Evolutionary conservation across 768 basidiomycete species (phyloP).

Genomic region (Suillus luteus): DNA sequence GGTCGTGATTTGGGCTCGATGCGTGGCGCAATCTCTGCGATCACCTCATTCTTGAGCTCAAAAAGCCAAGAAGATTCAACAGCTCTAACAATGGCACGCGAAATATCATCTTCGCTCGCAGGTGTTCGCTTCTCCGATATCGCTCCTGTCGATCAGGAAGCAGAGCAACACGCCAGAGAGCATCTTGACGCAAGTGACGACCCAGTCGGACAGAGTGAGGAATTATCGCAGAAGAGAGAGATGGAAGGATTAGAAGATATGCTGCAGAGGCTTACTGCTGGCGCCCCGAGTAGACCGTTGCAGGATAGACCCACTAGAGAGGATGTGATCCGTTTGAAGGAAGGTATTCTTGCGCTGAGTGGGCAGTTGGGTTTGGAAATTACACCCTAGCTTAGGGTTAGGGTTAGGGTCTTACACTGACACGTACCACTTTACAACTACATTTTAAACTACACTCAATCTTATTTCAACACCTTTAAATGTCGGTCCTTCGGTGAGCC

Average conservation of each 20-base stretch:
- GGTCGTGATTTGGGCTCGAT: conserved; percentile 79
- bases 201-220: conserved; percentile 40
- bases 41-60: conserved; percentile 57
- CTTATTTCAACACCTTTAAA: conserved; percentile 7
- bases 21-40: conserved; percentile 68
- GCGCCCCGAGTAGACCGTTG: conserved; percentile 16
- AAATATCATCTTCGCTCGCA: conserved; percentile 57
- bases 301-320: conserved; percentile 38
- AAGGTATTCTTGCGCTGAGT: conserved; percentile 36
- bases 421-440: conserved; percentile 20
- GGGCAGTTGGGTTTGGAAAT: conserved; percentile 26
- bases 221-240: conserved; percentile 46
- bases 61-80: conserved; percentile 10
- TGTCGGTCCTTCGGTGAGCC: conserved; percentile 31
- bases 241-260: conserved; percentile 61
- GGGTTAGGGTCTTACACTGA: conserved; percentile 23
- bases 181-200: conserved; percentile 48
- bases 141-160: conserved; percentile 73
- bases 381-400: conserved; percentile 18
- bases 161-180: conserved; percentile 73
- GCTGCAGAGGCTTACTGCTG: conserved; percentile 45
- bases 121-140: conserved; percentile 70
- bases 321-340: conserved; percentile 43
- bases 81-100: conserved; percentile 46
- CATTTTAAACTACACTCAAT: conserved; percentile 11